These are phyloP conservation scores for Penicillium manginii DNA, from an alignment of 495 filamentous ascomycete species.

Conservation along the genomic window DNA sequence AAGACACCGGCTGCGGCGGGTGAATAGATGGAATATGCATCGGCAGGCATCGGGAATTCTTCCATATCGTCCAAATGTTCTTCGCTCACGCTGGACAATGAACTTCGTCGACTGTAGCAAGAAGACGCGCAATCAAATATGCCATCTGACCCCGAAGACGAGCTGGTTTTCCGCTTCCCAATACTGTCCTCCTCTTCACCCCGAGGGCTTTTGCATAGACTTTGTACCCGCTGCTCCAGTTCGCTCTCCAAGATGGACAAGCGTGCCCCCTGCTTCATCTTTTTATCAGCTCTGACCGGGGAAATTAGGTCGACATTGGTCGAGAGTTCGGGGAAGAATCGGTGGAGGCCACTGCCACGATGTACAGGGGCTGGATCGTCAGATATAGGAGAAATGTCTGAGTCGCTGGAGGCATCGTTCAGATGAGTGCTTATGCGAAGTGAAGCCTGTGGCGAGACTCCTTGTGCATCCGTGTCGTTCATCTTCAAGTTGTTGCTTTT, in stretches of 20 bases:
- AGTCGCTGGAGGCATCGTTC: slow-evolving; percentile 24
- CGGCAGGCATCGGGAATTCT: slow-evolving; percentile 21
- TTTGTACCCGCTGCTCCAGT: slow-evolving; percentile 24
- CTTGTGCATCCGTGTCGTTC: not conserved
- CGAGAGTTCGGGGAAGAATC: slow-evolving; percentile 39
- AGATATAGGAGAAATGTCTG: slow-evolving; percentile 37
- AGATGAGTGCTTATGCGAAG: slow-evolving; percentile 22
- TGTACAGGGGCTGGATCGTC: slow-evolving; percentile 17
- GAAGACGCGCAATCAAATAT: slow-evolving; percentile 37
- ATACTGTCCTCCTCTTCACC: not conserved
- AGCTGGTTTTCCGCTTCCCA: slow-evolving; percentile 7
- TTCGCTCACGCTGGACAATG: slow-evolving; percentile 33
- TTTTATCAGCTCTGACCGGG: slow-evolving; percentile 12
- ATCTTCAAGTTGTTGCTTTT: not conserved
- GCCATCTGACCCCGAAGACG: slow-evolving; percentile 30
- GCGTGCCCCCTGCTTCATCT: slow-evolving; percentile 12
- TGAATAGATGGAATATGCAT: slow-evolving; percentile 41
- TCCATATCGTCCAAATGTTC: slow-evolving; percentile 4
- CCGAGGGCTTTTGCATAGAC: slow-evolving; percentile 14
- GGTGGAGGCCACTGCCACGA: slow-evolving; percentile 21
- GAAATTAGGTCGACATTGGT: slow-evolving; percentile 36
- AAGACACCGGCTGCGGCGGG: slow-evolving; percentile 48
- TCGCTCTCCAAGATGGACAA: slow-evolving; percentile 20
- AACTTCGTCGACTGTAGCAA: slow-evolving; percentile 41
- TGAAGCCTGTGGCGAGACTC: slow-evolving; percentile 16